A percentile compares a stretch with the other conserved stretches of the same genome.
phyloP scores from a whole-genome alignment of 163 green algal genomes.

The Chloromonas sp. region DNA sequence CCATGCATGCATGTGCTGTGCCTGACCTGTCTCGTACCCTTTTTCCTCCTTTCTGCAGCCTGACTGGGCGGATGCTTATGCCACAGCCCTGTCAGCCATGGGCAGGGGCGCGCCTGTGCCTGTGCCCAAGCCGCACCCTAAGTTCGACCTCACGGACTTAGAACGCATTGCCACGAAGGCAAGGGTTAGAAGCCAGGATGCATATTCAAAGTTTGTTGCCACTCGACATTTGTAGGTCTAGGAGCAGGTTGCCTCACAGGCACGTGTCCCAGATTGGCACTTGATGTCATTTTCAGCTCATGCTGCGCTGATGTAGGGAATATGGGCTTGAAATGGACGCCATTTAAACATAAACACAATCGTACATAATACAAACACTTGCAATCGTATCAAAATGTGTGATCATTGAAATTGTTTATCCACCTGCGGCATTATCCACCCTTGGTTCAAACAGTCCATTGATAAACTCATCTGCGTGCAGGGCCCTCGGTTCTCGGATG shows the following conservation, averaged over 20 bases:
- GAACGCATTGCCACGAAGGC: slow-evolving; percentile 11
- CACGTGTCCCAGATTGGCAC: not conserved
- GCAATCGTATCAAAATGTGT: not conserved
- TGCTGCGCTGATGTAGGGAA: not conserved
- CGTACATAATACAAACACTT: not conserved
- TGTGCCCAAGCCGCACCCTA: slow-evolving; percentile 44
- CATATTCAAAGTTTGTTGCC: not conserved
- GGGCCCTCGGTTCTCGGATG: slow-evolving; percentile 29
- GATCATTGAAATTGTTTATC: no score
- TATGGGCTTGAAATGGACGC: not conserved
- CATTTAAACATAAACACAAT: not conserved
- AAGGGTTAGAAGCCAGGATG: no score
- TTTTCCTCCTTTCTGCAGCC: slow-evolving; percentile 14
- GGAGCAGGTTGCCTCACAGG: not conserved
- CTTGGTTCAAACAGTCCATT: not conserved
- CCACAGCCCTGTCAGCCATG: slow-evolving; percentile 24
- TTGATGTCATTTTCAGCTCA: not conserved
- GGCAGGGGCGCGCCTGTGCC: slow-evolving; percentile 16
- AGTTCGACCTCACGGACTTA: slow-evolving; percentile 43
- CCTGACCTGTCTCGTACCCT: not conserved
- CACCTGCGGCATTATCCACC: no score
- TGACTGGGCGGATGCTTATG: slow-evolving; percentile 46
- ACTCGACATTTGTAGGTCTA: not conserved
- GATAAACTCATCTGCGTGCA: not conserved
- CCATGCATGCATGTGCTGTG: not conserved